Conservation (phyloP, 2,329 filamentous ascomycete genomes). For the Penicillium sclerotigenum region DNA sequence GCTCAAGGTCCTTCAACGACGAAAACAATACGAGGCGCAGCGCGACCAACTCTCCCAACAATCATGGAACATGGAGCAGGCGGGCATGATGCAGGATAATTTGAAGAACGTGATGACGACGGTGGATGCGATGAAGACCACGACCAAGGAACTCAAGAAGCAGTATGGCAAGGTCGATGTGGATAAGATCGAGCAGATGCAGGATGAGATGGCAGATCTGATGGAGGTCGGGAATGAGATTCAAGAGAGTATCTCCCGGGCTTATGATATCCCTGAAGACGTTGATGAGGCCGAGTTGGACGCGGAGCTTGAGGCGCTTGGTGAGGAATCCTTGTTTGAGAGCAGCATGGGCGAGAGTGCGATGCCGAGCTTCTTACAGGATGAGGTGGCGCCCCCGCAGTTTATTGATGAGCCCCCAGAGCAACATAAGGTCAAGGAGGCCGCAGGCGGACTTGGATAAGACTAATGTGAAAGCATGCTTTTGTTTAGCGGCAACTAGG, state of each 20-base stretch:
- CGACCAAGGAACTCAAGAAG: slow-evolving; percentile 84
- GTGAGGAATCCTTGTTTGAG: slow-evolving; percentile 90
- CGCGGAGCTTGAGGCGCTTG: slow-evolving; percentile 90
- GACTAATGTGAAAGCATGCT: slow-evolving; percentile 9
- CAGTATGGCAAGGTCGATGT: slow-evolving; percentile 98
- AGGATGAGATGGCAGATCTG: slow-evolving; percentile 98
- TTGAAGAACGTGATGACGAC: slow-evolving; percentile 98
- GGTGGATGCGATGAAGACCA: slow-evolving; percentile 95
- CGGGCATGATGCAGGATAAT: slow-evolving; percentile 97
- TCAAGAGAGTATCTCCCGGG: slow-evolving; percentile 84
- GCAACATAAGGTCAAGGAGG: slow-evolving; percentile 76
- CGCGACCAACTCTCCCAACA: slow-evolving; percentile 91
- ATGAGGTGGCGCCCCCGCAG: slow-evolving; percentile 75
- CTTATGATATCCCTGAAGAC: slow-evolving; percentile 94
- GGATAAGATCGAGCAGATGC: slow-evolving; percentile 94
- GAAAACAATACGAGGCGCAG: slow-evolving; percentile 91
- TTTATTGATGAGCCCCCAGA: slow-evolving; percentile 91
- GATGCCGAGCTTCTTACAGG: slow-evolving; percentile 81
- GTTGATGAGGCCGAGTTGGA: slow-evolving; percentile 96
- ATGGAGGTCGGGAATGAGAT: slow-evolving; percentile 99
- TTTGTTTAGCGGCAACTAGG: slow-evolving; percentile 3
- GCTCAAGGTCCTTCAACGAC: slow-evolving; percentile 86
- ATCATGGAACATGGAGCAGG: slow-evolving; percentile 99
- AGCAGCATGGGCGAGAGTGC: slow-evolving; percentile 59
- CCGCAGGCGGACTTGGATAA: slow-evolving; percentile 50